Evolutionary conservation across 2,329 filamentous ascomycete species (phyloP).

Genomic region (Colletotrichum filicis): DNA sequence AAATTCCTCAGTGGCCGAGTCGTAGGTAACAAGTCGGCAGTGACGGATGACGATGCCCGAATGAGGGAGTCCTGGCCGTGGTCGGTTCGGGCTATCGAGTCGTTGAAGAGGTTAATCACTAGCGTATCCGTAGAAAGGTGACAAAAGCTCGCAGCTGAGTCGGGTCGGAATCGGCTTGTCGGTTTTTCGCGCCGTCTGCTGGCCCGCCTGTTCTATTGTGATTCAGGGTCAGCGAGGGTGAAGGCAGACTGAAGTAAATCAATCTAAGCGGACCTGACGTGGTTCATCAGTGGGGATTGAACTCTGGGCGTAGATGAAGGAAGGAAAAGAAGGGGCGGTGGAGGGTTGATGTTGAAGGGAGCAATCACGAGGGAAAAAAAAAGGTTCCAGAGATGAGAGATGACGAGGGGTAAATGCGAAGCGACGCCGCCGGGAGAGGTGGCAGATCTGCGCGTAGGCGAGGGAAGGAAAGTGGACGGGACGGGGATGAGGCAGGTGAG

Average conservation of each 20-base stretch:
- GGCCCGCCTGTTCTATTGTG: background rate
- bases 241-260: background rate
- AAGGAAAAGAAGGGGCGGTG: background rate
- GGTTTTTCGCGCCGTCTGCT: conserved; percentile 1
- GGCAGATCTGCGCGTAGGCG: background rate
- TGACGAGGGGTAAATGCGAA: conserved; percentile 3
- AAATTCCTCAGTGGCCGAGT: background rate
- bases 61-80: background rate
- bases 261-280: background rate
- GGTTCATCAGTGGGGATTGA: background rate
- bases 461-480: background rate
- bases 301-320: background rate
- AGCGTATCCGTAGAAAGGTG: background rate
- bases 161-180: background rate
- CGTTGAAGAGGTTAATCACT: background rate
- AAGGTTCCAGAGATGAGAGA: background rate
- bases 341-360: conserved; percentile 1
- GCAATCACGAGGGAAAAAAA: conserved; percentile 10
- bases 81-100: background rate
- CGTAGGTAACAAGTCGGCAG: background rate
- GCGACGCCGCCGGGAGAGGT: background rate
- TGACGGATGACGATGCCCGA: background rate
- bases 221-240: background rate
- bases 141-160: background rate
- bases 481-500: background rate